A percentile compares a stretch with the other conserved stretches of the same genome.
Evolutionary conservation across 768 basidiomycete species (phyloP).

Genomic region (Dictyophora rubrovolvata): DNA sequence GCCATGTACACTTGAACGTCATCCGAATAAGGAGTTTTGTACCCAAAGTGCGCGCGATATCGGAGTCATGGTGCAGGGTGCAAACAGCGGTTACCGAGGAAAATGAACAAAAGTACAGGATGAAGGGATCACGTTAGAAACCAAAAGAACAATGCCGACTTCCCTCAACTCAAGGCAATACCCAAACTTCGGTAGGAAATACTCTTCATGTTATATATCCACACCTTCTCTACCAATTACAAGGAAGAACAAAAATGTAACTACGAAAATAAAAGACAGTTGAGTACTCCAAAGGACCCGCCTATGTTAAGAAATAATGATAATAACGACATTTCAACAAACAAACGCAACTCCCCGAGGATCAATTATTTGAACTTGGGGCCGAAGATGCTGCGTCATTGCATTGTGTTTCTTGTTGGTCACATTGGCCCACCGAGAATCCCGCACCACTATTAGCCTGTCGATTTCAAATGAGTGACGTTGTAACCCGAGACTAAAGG

Average conservation of each 20-base stretch:
- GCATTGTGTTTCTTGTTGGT: slow-evolving; percentile 22
- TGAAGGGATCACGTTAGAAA: no score
- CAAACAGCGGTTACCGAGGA: no score
- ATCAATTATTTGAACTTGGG: background rate
- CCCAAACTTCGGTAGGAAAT: no score
- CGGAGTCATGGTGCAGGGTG: no score
- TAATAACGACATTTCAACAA: background rate
- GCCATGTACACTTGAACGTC: no score
- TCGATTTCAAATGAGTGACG: background rate
- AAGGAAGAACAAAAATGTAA: background rate
- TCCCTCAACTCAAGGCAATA: no score
- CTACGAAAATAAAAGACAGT: background rate
- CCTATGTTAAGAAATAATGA: background rate
- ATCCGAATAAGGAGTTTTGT: no score
- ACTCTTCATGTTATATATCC: background rate
- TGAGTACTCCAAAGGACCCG: background rate
- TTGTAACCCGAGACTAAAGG: background rate
- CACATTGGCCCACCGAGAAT: slow-evolving; percentile 27
- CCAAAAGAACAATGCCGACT: no score
- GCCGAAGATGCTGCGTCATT: slow-evolving; percentile 15
- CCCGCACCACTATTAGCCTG: slow-evolving; percentile 21
- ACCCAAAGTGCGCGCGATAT: no score
- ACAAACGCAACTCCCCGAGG: background rate
- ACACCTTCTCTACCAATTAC: background rate
- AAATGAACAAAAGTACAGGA: no score